phyloP scores from a whole-genome alignment of 1,284 basidiomycete species.

The Malassezia nana region DNA sequence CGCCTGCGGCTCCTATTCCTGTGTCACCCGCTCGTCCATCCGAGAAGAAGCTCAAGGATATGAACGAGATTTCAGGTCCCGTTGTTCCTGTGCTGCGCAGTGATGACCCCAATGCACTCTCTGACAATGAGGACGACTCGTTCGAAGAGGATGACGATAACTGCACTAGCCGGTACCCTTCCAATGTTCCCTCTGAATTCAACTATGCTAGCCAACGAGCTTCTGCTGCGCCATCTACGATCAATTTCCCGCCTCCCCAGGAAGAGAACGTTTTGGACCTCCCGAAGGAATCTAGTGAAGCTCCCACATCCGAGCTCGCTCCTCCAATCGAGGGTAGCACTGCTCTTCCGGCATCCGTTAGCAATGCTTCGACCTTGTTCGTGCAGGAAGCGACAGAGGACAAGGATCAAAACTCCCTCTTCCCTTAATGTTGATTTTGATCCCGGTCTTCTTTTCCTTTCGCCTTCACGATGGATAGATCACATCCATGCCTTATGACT shows the following conservation, averaged over 20 bases:
- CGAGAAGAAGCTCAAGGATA: slow-evolving; percentile 12
- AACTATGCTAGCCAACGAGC: neutral
- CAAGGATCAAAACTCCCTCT: slow-evolving; percentile 1
- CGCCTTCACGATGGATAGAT: neutral
- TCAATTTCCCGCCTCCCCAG: neutral
- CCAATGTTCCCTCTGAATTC: neutral
- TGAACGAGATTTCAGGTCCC: slow-evolving; percentile 10
- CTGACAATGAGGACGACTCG: neutral
- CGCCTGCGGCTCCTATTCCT: neutral
- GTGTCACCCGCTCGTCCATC: neutral
- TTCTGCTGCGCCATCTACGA: neutral
- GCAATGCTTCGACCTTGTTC: neutral
- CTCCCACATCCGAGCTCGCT: neutral
- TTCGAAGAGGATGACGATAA: neutral
- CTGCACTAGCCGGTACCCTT: neutral
- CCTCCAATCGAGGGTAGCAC: slow-evolving; percentile 3
- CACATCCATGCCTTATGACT: neutral
- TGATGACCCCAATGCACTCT: neutral
- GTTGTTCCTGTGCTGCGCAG: slow-evolving; percentile 17
- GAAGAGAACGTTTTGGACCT: slow-evolving; percentile 1
- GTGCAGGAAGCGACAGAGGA: neutral
- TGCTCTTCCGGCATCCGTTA: neutral
- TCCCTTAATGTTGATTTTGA: slow-evolving; percentile 1
- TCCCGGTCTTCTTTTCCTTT: neutral
- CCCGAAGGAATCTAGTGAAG: neutral